phyloP scores from a whole-genome alignment of 2,329 filamentous ascomycete species.

The Colletotrichum phormii region DNA sequence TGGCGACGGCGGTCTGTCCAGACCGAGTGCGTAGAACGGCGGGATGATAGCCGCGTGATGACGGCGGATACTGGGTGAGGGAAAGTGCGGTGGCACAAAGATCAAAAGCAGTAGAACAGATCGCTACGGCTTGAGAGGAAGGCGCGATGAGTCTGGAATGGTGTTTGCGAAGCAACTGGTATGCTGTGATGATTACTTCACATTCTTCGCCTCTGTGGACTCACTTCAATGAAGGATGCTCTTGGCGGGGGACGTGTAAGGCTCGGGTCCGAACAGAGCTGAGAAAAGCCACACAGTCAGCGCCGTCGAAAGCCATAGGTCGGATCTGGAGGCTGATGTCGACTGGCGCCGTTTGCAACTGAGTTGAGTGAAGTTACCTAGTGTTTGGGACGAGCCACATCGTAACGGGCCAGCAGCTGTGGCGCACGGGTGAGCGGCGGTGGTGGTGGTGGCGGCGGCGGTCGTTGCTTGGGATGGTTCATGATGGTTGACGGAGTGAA shows the following conservation, averaged over 20 bases:
- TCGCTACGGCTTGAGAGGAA: background rate
- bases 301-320: slow-evolving; percentile 9
- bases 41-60: background rate
- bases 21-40: background rate
- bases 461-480: background rate
- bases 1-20: background rate
- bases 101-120: background rate
- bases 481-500: slow-evolving; percentile 1
- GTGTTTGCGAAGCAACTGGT: slow-evolving; percentile 8
- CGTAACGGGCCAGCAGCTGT: slow-evolving; percentile 22
- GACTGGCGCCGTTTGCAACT: slow-evolving; percentile 28
- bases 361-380: background rate
- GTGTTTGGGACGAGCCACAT: slow-evolving; percentile 21
- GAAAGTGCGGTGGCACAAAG: background rate
- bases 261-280: background rate
- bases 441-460: background rate
- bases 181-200: slow-evolving; percentile 10
- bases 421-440: background rate
- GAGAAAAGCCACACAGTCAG: slow-evolving; percentile 3
- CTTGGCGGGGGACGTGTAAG: background rate
- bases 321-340: background rate
- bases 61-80: background rate
- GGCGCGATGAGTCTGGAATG: background rate
- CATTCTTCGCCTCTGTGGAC: background rate
- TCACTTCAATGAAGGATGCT: background rate